These are phyloP conservation scores for Babesia ovis DNA, from an alignment of 169 alveolate genomes.

Conservation along the genomic window DNA sequence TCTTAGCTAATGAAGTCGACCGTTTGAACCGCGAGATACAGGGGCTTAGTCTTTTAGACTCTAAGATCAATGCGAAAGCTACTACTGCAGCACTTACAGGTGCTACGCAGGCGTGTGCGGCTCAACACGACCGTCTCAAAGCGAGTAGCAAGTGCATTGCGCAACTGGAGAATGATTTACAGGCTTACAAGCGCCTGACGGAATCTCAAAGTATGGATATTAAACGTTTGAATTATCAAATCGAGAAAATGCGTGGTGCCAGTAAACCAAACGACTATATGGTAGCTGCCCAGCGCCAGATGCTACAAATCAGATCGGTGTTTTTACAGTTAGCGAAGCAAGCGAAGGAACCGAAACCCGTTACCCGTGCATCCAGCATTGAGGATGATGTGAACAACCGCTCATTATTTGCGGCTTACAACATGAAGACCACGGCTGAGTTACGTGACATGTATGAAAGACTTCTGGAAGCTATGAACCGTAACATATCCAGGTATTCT, in stretches of 20 bases:
- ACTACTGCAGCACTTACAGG: background rate
- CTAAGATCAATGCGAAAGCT: background rate
- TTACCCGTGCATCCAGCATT: background rate
- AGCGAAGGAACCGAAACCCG: constrained; percentile 17
- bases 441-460: constrained; percentile 65
- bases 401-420: constrained; percentile 46
- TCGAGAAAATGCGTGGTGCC: constrained; percentile 30
- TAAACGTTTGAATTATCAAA: constrained; percentile 31
- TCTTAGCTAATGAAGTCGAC: constrained; percentile 19
- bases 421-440: constrained; percentile 44
- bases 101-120: constrained; percentile 32
- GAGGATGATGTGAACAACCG: constrained; percentile 49
- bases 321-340: constrained; percentile 39
- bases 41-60: constrained; percentile 14
- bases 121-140: constrained; percentile 35
- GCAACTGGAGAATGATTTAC: constrained; percentile 64
- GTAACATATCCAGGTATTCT: background rate
- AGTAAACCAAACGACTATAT: constrained; percentile 25
- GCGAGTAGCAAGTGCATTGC: constrained; percentile 59
- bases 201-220: constrained; percentile 59
- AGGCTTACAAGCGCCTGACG: constrained; percentile 47
- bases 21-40: constrained; percentile 31
- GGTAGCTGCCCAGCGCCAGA: constrained; percentile 49
- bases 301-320: constrained; percentile 41
- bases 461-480: constrained; percentile 42